Conservation (phyloP, 371 early-diverging fungal species). For the Parasitella parasitica region DNA sequence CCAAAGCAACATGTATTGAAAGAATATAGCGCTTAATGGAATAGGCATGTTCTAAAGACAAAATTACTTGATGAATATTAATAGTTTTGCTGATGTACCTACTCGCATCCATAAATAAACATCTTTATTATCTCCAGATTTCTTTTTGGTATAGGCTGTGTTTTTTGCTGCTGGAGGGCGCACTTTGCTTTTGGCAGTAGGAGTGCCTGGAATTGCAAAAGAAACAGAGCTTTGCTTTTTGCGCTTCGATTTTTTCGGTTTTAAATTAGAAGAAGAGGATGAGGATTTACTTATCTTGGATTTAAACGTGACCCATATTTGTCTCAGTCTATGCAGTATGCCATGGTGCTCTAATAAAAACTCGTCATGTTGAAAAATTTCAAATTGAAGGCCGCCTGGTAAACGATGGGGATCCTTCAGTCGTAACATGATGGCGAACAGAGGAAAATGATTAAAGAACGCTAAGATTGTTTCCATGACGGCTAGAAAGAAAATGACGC, state of each 20-base stretch:
- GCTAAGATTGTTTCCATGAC: slow-evolving; percentile 81
- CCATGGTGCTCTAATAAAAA: slow-evolving; percentile 32
- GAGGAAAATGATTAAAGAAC: slow-evolving; percentile 90
- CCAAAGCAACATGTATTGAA: slow-evolving; percentile 64
- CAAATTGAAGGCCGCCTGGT: slow-evolving; percentile 66
- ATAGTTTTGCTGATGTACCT: not conserved
- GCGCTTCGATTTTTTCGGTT: not conserved
- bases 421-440: slow-evolving; percentile 88
- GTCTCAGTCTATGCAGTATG: slow-evolving; percentile 12
- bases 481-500: slow-evolving; percentile 78
- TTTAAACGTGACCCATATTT: not conserved
- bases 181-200: not conserved
- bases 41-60: slow-evolving; percentile 53
- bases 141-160: not conserved
- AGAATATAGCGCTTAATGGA: slow-evolving; percentile 59
- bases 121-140: not conserved
- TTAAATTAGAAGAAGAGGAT: not conserved
- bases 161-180: not conserved
- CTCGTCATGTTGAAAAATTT: slow-evolving; percentile 39
- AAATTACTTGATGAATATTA: not conserved
- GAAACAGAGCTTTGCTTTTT: slow-evolving; percentile 4
- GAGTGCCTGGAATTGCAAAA: not conserved
- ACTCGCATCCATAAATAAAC: slow-evolving; percentile 43
- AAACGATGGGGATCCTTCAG: slow-evolving; percentile 85
- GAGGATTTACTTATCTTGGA: not conserved